Conservation (phyloP, 257 asterid genomes). For the Solanum bulbocastanum region DNA sequence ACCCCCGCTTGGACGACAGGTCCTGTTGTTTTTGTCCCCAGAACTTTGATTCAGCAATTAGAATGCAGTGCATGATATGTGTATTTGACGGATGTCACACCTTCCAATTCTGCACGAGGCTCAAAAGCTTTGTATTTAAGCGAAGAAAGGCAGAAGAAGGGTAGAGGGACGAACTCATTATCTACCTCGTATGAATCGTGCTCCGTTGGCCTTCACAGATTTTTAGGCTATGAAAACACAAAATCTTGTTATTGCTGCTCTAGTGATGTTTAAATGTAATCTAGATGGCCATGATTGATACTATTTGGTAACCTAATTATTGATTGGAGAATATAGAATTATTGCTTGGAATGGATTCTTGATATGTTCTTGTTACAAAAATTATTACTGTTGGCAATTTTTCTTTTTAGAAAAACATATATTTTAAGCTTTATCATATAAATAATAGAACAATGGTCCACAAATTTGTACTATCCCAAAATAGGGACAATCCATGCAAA, state of each 20-base stretch:
- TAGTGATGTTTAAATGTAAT: not conserved
- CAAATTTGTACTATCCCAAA: not conserved
- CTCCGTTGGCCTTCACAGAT: no score
- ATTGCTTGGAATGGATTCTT: not conserved
- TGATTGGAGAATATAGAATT: not conserved
- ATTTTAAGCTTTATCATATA: not conserved
- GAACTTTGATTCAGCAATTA: no score
- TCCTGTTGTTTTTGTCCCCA: no score
- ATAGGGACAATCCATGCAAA: not conserved
- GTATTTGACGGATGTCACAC: not conserved
- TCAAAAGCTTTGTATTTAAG: not conserved
- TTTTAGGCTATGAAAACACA: no score
- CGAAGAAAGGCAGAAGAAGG: not conserved
- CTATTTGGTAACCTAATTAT: not conserved
- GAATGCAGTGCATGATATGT: not conserved
- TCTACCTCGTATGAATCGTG: not conserved
- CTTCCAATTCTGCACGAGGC: not conserved
- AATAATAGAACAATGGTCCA: not conserved
- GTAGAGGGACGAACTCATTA: not conserved
- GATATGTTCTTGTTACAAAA: not conserved
- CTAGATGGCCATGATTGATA: not conserved
- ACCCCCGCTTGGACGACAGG: no score
- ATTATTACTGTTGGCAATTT: not conserved
- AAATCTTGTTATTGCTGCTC: no score
- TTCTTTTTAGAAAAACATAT: not conserved